These are phyloP conservation scores for Bocquillonia castaneifolia DNA, from an alignment of 441 rosid genomes.

Conservation along the genomic window DNA sequence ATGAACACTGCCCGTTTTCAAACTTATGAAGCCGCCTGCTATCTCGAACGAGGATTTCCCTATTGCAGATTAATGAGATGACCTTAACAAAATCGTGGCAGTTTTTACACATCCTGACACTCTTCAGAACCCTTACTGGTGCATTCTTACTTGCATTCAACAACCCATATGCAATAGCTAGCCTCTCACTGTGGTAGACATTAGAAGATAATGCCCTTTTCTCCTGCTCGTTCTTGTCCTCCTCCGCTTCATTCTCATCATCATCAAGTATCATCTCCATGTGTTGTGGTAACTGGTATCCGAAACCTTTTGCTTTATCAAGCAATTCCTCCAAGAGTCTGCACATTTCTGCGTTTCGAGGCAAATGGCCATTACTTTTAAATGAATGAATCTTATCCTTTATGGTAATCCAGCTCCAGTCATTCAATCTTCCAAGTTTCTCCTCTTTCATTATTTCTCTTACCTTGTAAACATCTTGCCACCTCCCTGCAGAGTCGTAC, in stretches of 20 bases:
- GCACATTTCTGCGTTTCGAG: conserved; percentile 18
- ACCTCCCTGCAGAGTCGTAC: conserved; percentile 34
- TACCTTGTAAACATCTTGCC: conserved; percentile 38
- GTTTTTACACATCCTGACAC: conserved; percentile 37
- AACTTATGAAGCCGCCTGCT: conserved; percentile 49
- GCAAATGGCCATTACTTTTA: conserved; percentile 25
- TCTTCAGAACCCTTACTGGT: conserved; percentile 38
- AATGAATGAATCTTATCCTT: conserved; percentile 41
- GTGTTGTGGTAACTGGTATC: conserved; percentile 23
- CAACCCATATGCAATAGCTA: conserved; percentile 51
- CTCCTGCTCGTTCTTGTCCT: conserved; percentile 30
- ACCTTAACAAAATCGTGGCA: conserved; percentile 48
- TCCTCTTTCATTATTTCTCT: conserved; percentile 34
- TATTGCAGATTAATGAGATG: conserved; percentile 28
- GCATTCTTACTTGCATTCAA: conserved; percentile 30
- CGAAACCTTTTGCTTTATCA: conserved; percentile 34
- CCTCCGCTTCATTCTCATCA: conserved; percentile 28
- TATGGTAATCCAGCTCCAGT: conserved; percentile 51
- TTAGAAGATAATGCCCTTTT: conserved; percentile 22
- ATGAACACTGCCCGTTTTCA: conserved; percentile 42
- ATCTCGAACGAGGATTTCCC: conserved; percentile 45
- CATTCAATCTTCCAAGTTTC: conserved; percentile 24
- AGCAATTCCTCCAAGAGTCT: conserved; percentile 35
- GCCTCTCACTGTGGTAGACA: conserved; percentile 40
- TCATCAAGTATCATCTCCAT: conserved; percentile 22